A percentile compares a stretch with the other conserved stretches of the same genome.
Conservation (phyloP, 768 basidiomycete genomes). For the Mycena chlorophos region DNA sequence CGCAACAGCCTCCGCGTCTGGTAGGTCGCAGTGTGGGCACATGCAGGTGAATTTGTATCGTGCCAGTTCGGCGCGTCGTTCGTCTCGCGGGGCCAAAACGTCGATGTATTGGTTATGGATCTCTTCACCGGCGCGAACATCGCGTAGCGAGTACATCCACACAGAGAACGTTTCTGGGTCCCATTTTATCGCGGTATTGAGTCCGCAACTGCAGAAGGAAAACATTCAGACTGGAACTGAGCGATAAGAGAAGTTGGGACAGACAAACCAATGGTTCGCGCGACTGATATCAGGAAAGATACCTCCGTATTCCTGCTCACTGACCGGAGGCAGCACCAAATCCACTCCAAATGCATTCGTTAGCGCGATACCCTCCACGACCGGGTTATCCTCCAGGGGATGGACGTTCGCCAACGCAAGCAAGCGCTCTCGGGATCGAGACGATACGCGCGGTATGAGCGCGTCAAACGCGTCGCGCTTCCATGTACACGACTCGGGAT, state of each 20-base stretch:
- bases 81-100: slow-evolving; percentile 36
- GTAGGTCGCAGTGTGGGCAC: slow-evolving; percentile 39
- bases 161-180: slow-evolving; percentile 38
- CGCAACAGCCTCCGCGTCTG: slow-evolving; percentile 17
- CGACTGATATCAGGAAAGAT: slow-evolving; percentile 44
- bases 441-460: slow-evolving; percentile 24
- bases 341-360: slow-evolving; percentile 45
- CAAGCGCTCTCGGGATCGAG: slow-evolving; percentile 20
- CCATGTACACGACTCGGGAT: slow-evolving; percentile 12
- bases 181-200: slow-evolving; percentile 47
- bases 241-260: background rate
- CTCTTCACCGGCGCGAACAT: slow-evolving; percentile 41
- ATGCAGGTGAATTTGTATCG: slow-evolving; percentile 44
- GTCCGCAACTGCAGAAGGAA: slow-evolving; percentile 44
- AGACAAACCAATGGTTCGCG: slow-evolving; percentile 43
- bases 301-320: slow-evolving; percentile 40
- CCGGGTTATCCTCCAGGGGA: slow-evolving; percentile 33
- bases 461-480: slow-evolving; percentile 25
- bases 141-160: slow-evolving; percentile 42
- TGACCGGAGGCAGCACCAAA: slow-evolving; percentile 28
- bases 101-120: slow-evolving; percentile 49
- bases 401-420: slow-evolving; percentile 31
- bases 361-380: slow-evolving; percentile 43
- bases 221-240: background rate
- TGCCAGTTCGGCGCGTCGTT: slow-evolving; percentile 35